A percentile compares a stretch with the other conserved stretches of the same genome.
Conservation (phyloP, 768 basidiomycete species). For the Baorangia bicolor region DNA sequence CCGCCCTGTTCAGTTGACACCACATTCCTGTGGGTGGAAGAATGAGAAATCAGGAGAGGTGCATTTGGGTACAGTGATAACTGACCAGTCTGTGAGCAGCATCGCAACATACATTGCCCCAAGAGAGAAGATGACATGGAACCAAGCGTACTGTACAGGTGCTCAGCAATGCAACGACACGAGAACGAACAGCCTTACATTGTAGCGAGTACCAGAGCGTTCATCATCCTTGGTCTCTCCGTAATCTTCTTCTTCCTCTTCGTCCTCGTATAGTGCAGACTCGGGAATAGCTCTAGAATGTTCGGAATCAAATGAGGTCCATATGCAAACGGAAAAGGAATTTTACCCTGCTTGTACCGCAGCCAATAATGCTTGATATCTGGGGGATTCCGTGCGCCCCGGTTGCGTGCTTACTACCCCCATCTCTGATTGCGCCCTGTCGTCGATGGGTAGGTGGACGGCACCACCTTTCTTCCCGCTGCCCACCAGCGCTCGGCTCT, state of each 20-base stretch:
- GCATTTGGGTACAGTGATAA: constrained; percentile 4
- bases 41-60: constrained; percentile 1
- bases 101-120: constrained; percentile 98
- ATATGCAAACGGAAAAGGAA: constrained; percentile 17
- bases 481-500: constrained; percentile 87
- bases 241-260: constrained; percentile 69
- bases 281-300: constrained; percentile 79
- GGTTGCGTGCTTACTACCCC: constrained; percentile 84
- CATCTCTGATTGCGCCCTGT: constrained; percentile 61
- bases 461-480: constrained; percentile 60
- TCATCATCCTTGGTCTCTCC: constrained; percentile 90
- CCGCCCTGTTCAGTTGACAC: constrained; percentile 55
- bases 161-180: not conserved
- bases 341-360: constrained; percentile 91
- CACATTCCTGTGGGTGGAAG: constrained; percentile 56
- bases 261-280: constrained; percentile 81
- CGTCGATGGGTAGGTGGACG: constrained; percentile 61
- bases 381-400: constrained; percentile 75
- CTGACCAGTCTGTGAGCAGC: constrained; percentile 95
- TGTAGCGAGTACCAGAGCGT: constrained; percentile 90
- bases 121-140: constrained; percentile 96
- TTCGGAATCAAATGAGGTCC: not conserved
- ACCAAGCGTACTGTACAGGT: constrained; percentile 84
- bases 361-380: constrained; percentile 91
- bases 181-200: constrained; percentile 49